phyloP scores from a whole-genome alignment of 2,329 filamentous ascomycete species.

The Ophiostoma triangulosporum region DNA sequence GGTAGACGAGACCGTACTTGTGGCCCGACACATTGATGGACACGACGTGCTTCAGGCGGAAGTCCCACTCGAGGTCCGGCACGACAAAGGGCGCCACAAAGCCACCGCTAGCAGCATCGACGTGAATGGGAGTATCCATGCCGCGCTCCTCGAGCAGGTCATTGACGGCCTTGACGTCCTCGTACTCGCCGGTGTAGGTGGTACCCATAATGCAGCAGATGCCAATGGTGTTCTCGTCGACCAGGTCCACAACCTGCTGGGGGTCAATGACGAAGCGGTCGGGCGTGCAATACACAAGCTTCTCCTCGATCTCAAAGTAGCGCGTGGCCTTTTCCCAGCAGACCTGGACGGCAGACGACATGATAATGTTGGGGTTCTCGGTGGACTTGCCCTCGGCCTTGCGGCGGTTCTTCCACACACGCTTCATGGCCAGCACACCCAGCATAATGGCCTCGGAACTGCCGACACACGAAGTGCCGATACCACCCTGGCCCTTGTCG shows the following conservation, averaged over 20 bases:
- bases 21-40: constrained; percentile 93
- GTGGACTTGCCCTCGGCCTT: constrained; percentile 68
- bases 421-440: constrained; percentile 83
- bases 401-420: constrained; percentile 78
- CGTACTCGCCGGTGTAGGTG: constrained; percentile 92
- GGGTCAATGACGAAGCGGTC: constrained; percentile 51
- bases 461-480: constrained; percentile 81
- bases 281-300: constrained; percentile 52
- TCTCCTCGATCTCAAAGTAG: constrained; percentile 90
- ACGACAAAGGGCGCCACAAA: constrained; percentile 88
- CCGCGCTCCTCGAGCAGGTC: constrained; percentile 64
- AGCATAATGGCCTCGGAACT: constrained; percentile 84
- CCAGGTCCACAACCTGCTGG: constrained; percentile 42
- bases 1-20: constrained; percentile 67
- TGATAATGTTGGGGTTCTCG: constrained; percentile 79
- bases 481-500: constrained; percentile 43
- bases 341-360: constrained; percentile 92
- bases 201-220: constrained; percentile 86
- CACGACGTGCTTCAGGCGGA: constrained; percentile 74
- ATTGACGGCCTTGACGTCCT: constrained; percentile 85
- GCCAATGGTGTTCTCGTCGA: constrained; percentile 67
- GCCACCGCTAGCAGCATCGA: constrained; percentile 83
- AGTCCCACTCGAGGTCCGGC: constrained; percentile 80
- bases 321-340: constrained; percentile 90
- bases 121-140: constrained; percentile 77